Evolutionary conservation across 768 basidiomycete genomes (phyloP), one percentile per base, ranked within the genome.

Genomic region (Lactarius hengduanensis): DNA sequence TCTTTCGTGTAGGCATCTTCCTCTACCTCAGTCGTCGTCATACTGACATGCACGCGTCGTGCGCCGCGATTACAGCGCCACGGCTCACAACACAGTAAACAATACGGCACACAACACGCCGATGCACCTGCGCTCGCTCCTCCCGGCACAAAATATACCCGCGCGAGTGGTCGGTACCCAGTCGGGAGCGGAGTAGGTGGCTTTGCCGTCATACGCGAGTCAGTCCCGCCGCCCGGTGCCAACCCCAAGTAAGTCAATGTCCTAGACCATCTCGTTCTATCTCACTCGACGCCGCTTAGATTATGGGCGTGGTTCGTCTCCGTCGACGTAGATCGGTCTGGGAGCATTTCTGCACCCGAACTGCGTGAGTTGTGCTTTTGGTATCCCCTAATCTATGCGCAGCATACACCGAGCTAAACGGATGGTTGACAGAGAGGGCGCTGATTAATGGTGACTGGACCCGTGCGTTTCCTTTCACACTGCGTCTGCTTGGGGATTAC

Each of bases 241-340:
- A 89, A 93, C 61, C 90, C 90, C 32, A 84, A 88, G 91, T 93
- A 70, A 75, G 88, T 78, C 20, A 41, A 36, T 9, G 54, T 20
- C 26, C 15, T 30, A 7, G 36, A 34, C 2, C 4, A 15, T 47
- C n/a, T 22, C 4, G n/a, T 22, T 47, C n/a, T n/a, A 11, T 11
- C n/a, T 50, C n/a, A 26, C 47, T 22, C 36, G 6, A n/a, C 6
- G n/a, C n/a, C n/a, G 9, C 61, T 6, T 45, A 92, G 91, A 71
- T 72, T 92, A 13, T 92, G 90, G 89, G 76, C 70, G 50, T 90
- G 87, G 87, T 94, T 93, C 77, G 69, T 73, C 28, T 73, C 84
- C 15, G 91, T 92, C n/a, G 91, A 93, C 74, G 76, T 76, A 2
- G 86, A 93, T 75, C 73, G 85, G 76, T 90, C 89, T 10, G 88